Base-by-base conservation (phyloP, 2,329 filamentous ascomycete genomes). In the Ascochyta koolunga region DNA sequence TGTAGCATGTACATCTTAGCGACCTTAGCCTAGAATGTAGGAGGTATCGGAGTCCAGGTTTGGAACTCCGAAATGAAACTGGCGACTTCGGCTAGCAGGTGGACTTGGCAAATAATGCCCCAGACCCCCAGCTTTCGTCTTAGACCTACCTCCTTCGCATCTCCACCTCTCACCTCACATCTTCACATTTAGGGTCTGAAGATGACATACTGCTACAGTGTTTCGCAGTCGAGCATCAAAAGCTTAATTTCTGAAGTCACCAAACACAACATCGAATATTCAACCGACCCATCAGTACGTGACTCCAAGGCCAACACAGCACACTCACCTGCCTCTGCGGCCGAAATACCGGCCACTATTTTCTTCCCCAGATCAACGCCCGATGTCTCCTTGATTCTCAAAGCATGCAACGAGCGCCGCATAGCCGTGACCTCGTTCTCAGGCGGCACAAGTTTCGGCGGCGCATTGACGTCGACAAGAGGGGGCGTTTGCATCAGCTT, bases 371-470 rank as follows among this genome's bases (percentile, higher is more conserved):
- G 74, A 25, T 84, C 82, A 18, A 96, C 93, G 0, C 87, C 91
- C 58, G 87, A 96, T 62, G 91, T 96, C 1, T 88, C 89, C 1
- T 77, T 81, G 53, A 84, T 96, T 48, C 90, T 96, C 83, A 91
- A 92, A 77, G 79, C 96, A 50, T 96, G 92, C 77, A 89, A 96
- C 72, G 74, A 78, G 64, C 82, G 91, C 25, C 80, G 81, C 40
- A 91, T 96, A 59, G 91, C 93, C 4, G 90, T 96, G n/a, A 92
- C 90, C 1, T 87, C 87, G 0, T 96, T 90, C 77, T 90, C 87
- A 44, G 93, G 92, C 24, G 93, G 93, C 25, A 96, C 93, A 8
- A 91, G 88, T 65, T 80, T 96, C 21, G 93, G 96, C 73, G 93
- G 93, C 2, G 90, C 96, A 72, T 93, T 89, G 72, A 86, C 90